Percentiles rank a stretch among this genome's conserved stretches.
These are phyloP conservation scores for Fusarium sp. DNA, from an alignment of 2,329 filamentous ascomycete genomes.

Conservation along the genomic window DNA sequence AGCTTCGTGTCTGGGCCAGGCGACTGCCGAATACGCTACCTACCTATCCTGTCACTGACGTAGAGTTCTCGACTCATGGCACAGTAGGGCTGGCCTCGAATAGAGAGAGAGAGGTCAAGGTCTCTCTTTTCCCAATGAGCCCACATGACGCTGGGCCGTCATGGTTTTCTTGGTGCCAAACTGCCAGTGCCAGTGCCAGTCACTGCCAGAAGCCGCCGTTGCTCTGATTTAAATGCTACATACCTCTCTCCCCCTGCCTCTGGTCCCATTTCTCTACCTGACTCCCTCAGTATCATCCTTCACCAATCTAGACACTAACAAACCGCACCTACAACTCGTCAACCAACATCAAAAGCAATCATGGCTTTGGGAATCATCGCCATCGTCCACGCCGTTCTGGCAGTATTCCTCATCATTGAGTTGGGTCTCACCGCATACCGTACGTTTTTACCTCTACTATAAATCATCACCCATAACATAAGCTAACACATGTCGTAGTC, in stretches of 20 bases:
- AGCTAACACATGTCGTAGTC: constrained; percentile 27
- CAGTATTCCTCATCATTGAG: constrained; percentile 76
- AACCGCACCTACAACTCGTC: not conserved
- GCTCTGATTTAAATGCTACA: constrained; percentile 33
- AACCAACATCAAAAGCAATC: constrained; percentile 37
- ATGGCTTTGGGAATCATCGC: constrained; percentile 68
- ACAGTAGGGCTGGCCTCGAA: constrained; percentile 27
- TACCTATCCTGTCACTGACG: constrained; percentile 33
- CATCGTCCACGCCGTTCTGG: constrained; percentile 74
- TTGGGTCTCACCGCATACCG: constrained; percentile 80
- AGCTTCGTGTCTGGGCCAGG: constrained; percentile 29
- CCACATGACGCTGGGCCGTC: constrained; percentile 30
- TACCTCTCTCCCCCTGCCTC: constrained; percentile 30
- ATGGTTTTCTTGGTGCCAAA: constrained; percentile 10
- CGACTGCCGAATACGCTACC: constrained; percentile 36
- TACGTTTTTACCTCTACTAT: constrained; percentile 52
- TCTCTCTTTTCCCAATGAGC: constrained; percentile 15
- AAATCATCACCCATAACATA: constrained; percentile 11
- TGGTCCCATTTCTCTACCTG: constrained; percentile 1
- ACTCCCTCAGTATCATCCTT: not conserved
- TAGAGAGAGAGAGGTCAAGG: not conserved
- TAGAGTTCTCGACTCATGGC: constrained; percentile 15
- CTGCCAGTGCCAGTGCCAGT: too few relatives aligned
- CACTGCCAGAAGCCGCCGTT: constrained; percentile 23
- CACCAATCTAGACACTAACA: not conserved